A percentile compares a stretch with the other conserved stretches of the same genome.
These are phyloP conservation scores for Euryodendron excelsum DNA, from an alignment of 148 eudicot species.

Conservation along the genomic window DNA sequence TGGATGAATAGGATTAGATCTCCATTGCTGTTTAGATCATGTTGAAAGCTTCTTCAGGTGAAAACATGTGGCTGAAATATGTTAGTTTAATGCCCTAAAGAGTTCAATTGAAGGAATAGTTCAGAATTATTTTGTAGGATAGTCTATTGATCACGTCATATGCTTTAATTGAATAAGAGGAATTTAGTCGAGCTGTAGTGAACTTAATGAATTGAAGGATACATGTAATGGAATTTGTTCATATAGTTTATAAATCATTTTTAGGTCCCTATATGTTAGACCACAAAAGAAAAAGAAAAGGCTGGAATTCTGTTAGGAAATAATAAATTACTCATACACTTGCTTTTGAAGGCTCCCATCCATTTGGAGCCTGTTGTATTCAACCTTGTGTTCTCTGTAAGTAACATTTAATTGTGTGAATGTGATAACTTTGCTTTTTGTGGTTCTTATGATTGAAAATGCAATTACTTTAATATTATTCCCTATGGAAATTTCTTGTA, in stretches of 20 bases:
- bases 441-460: constrained; percentile 1
- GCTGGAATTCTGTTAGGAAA: not conserved
- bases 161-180: not conserved
- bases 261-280: too few relatives aligned
- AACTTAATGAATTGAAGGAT: not conserved
- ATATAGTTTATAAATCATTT: not conserved
- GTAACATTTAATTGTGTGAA: not conserved
- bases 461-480: not conserved
- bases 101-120: not conserved
- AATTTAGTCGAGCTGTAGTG: not conserved
- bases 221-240: not conserved
- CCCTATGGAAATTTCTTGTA: not conserved
- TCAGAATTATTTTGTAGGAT: not conserved
- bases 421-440: not conserved
- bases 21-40: not conserved
- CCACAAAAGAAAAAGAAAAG: not conserved
- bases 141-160: not conserved
- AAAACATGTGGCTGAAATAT: not conserved
- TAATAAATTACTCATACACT: not conserved
- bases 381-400: not conserved
- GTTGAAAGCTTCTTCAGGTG: not conserved
- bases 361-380: not conserved
- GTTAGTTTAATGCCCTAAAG: not conserved
- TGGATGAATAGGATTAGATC: not conserved
- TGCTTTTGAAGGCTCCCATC: not conserved